A percentile compares a stretch with the other conserved stretches of the same genome.
Conservation (phyloP, 495 filamentous ascomycete species). For the Polyplosphaeria fusca region DNA sequence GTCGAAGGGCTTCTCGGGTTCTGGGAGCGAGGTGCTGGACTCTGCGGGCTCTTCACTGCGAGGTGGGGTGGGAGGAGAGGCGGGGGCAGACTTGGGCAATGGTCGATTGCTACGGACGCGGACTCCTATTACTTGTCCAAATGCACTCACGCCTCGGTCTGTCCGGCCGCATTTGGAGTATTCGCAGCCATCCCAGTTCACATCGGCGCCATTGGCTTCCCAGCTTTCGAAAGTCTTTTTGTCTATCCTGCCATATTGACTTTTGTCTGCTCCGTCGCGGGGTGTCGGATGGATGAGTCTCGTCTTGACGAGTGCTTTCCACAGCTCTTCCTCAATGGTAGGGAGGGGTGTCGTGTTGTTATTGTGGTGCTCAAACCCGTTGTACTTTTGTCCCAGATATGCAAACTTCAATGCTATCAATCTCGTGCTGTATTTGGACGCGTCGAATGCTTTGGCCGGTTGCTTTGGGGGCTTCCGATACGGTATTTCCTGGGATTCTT, state of each 20-base stretch:
- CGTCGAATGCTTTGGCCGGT: constrained; percentile 56
- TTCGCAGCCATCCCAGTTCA: constrained; percentile 74
- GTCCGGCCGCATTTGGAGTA: constrained; percentile 95
- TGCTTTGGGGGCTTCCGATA: constrained; percentile 26
- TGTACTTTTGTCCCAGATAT: constrained; percentile 86
- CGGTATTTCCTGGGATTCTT: background rate
- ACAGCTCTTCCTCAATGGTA: constrained; percentile 86
- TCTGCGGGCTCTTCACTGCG: background rate
- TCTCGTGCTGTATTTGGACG: constrained; percentile 75
- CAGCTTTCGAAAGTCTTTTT: constrained; percentile 34
- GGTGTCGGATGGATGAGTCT: constrained; percentile 68
- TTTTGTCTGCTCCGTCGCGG: constrained; percentile 36
- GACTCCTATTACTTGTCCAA: constrained; percentile 88
- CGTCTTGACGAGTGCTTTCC: constrained; percentile 78
- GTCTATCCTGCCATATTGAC: constrained; percentile 39
- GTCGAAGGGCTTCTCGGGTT: constrained; percentile 54
- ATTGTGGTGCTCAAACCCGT: constrained; percentile 81
- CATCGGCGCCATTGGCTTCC: constrained; percentile 34
- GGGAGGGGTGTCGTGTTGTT: constrained; percentile 64
- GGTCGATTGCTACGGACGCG: constrained; percentile 76
- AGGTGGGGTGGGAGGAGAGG: background rate
- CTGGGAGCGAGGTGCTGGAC: background rate
- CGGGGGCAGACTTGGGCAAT: constrained; percentile 17
- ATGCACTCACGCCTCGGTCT: constrained; percentile 89
- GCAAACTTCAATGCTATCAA: constrained; percentile 89